These are phyloP conservation scores for Hanseniaspora clermontiae DNA, from an alignment of 805 yeast genomes.

Conservation along the genomic window DNA sequence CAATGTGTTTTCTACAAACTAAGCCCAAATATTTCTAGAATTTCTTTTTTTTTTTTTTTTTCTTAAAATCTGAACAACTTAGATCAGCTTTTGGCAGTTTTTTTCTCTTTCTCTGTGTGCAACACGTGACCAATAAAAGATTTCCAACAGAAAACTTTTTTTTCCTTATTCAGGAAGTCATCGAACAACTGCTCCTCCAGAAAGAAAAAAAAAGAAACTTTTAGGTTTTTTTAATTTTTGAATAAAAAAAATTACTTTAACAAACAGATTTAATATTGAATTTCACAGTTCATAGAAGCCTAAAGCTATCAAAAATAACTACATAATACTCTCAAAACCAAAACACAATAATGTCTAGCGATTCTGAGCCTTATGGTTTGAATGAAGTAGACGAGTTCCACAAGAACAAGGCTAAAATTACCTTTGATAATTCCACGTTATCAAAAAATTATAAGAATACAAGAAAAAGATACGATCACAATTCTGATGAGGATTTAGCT, in stretches of 20 bases:
- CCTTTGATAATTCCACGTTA: slow-evolving; percentile 46
- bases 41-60: neutral
- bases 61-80: neutral
- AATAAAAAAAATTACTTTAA: no score
- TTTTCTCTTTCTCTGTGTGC: no score
- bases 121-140: no score
- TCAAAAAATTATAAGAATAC: slow-evolving; percentile 26
- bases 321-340: neutral
- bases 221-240: no score
- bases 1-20: no score
- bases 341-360: slow-evolving; percentile 8
- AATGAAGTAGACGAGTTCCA: slow-evolving; percentile 63
- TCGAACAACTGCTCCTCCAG: no score
- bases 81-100: no score
- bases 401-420: slow-evolving; percentile 42
- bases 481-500: slow-evolving; percentile 37
- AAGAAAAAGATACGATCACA: slow-evolving; percentile 34
- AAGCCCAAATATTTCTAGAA: neutral
- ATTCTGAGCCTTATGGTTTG: slow-evolving; percentile 32
- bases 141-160: no score
- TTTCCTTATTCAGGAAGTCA: no score
- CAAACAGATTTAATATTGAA: no score
- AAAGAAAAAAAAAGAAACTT: no score
- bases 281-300: neutral
- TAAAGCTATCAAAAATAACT: neutral